phyloP scores from a whole-genome alignment of 208 protist genomes.

The Crithidia thermophila region DNA sequence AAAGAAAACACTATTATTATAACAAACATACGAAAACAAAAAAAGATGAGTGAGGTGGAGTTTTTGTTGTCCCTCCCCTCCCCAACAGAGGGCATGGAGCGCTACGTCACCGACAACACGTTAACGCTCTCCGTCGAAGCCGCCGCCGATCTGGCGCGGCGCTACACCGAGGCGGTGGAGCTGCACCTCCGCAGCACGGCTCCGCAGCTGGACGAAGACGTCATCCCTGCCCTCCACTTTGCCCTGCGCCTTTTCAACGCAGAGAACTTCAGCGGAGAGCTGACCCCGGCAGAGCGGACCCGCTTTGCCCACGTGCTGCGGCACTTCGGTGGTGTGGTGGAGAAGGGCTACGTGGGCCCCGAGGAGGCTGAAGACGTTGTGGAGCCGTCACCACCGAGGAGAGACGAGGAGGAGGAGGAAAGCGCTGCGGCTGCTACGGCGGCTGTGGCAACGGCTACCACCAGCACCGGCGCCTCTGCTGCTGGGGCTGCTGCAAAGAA shows the following conservation, averaged over 20 bases:
- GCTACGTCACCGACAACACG: conserved; percentile 35
- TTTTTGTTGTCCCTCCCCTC: conserved; percentile 66
- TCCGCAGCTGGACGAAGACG: conserved; percentile 26
- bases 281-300: conserved; percentile 58
- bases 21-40: neutral
- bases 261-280: conserved; percentile 87
- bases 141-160: conserved; percentile 30
- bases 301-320: conserved; percentile 38
- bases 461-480: neutral
- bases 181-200: conserved; percentile 36
- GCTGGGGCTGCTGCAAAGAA: neutral
- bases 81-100: conserved; percentile 30
- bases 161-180: conserved; percentile 54
- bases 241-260: conserved; percentile 86
- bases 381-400: too few relatives aligned
- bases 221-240: conserved; percentile 70
- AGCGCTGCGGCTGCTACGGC: conserved; percentile 14
- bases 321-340: conserved; percentile 40
- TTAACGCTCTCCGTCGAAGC: conserved; percentile 58
- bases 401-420: conserved; percentile 10
- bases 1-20: too few relatives aligned
- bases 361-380: conserved; percentile 15
- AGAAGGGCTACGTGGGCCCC: conserved; percentile 6
- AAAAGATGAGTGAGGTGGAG: conserved; percentile 14
- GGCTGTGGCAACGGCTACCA: neutral